Conservation (phyloP, 495 filamentous ascomycete species). For the Friedmanniomyces endolithicus region DNA sequence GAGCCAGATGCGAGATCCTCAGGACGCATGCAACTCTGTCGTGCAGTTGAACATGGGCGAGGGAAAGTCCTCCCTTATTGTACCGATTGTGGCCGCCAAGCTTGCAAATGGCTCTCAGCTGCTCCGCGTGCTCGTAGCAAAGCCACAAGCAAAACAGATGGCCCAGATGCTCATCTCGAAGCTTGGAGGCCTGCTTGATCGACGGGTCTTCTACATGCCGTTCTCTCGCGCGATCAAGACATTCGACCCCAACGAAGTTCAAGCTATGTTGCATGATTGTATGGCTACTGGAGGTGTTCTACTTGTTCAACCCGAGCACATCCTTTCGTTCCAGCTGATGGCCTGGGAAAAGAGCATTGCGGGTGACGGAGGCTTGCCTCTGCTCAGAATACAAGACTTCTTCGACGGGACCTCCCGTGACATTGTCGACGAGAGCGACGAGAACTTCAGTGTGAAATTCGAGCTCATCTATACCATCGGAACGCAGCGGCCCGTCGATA, state of each 20-base stretch:
- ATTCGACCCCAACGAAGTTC: slow-evolving; percentile 23
- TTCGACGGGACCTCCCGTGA: slow-evolving; percentile 23
- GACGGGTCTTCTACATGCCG: slow-evolving; percentile 49
- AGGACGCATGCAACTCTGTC: slow-evolving; percentile 37
- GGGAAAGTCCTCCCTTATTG: slow-evolving; percentile 60
- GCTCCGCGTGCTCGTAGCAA: slow-evolving; percentile 48
- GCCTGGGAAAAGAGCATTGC: slow-evolving; percentile 39
- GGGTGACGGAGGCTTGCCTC: slow-evolving; percentile 15
- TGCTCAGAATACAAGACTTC: slow-evolving; percentile 20
- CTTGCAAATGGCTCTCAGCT: slow-evolving; percentile 43
- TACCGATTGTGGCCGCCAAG: slow-evolving; percentile 47
- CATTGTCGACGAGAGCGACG: slow-evolving; percentile 29
- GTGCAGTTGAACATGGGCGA: slow-evolving; percentile 55
- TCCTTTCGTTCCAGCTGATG: slow-evolving; percentile 57
- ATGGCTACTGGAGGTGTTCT: slow-evolving; percentile 39
- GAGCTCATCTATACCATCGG: slow-evolving; percentile 55
- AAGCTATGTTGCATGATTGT: slow-evolving; percentile 37
- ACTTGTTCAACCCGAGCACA: slow-evolving; percentile 54
- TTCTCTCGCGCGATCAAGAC: slow-evolving; percentile 43
- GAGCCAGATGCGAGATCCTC: slow-evolving; percentile 42
- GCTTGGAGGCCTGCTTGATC: slow-evolving; percentile 47
- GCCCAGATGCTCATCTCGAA: slow-evolving; percentile 45
- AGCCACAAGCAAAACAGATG: slow-evolving; percentile 52
- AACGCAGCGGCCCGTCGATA: slow-evolving; percentile 40
- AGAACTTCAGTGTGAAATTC: slow-evolving; percentile 23